phyloP scores from a whole-genome alignment of 306 rosid genomes.

The Medicago lupulina region DNA sequence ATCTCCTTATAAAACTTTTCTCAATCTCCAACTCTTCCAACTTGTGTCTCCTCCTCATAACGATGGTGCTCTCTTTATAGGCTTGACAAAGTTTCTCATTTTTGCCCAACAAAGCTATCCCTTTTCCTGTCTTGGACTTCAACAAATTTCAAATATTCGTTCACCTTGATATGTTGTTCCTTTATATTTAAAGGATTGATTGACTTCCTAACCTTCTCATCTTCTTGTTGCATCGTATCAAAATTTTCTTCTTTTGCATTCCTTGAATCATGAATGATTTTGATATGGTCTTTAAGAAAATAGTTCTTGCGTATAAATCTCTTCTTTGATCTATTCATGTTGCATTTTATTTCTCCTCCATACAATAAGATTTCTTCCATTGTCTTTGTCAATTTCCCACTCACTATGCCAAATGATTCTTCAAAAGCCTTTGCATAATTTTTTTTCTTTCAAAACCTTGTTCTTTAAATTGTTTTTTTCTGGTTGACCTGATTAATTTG shows the following conservation, averaged over 20 bases:
- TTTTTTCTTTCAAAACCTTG: constrained; percentile 49
- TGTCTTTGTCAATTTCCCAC: constrained; percentile 57
- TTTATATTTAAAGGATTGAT: constrained; percentile 49
- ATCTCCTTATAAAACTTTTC: too few species aligned
- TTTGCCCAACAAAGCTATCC: constrained; percentile 59
- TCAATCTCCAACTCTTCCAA: too few species aligned
- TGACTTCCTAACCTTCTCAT: constrained; percentile 66
- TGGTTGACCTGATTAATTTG: constrained; percentile 82
- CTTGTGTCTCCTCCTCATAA: too few species aligned
- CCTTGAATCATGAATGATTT: constrained; percentile 57
- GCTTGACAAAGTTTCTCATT: constrained; percentile 54
- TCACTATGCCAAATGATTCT: constrained; percentile 52
- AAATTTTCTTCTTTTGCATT: too few species aligned
- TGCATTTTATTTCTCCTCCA: constrained; percentile 54
- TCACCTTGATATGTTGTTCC: constrained; percentile 51
- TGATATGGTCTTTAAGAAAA: constrained; percentile 65
- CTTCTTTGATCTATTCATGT: constrained; percentile 67
- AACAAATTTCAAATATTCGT: constrained; percentile 56
- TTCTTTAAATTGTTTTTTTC: constrained; percentile 54
- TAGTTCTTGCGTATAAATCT: constrained; percentile 73
- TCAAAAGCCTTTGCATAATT: constrained; percentile 46
- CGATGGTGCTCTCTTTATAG: constrained; percentile 40
- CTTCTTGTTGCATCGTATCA: constrained; percentile 83
- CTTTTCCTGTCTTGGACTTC: constrained; percentile 63
- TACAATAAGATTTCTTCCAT: constrained; percentile 62